Base-by-base conservation (phyloP, 148 eudicot species). In the Silene conica region DNA sequence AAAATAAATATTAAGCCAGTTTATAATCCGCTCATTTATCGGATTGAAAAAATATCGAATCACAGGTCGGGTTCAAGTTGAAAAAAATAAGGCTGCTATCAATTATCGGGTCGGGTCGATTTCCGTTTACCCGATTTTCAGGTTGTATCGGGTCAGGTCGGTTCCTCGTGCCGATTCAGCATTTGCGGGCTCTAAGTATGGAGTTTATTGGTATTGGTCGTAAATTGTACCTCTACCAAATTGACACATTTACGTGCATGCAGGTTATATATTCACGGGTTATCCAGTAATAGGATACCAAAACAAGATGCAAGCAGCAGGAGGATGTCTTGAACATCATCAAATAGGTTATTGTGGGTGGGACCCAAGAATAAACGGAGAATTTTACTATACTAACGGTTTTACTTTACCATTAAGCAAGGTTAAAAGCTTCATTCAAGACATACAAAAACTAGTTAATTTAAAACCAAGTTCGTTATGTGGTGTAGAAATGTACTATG, bases 281-380 rank as follows among this genome's bases (percentile, higher is more conserved):
- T 57, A 71, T 41, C 74, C 74, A 1, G 63, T 71, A 3, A 71
- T 71, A 55, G 74, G 74, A 71, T 71, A 71, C 38, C 74, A 71
- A 56, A 71, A 71, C 20, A 55, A 71, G 63, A 71, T 71, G 48
- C 74, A 71, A 3, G 4, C 74, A 0, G 56, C 74, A 0, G 74
- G 63, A 26, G 21, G 13, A 6, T 71, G 74, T 28, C 63, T 71
- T 23, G 48, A 56, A n/a, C 28, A 34, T 56, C 3, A 50, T 50
- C 15, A 28, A 28, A 1, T n/a, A 18, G 74, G 56, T 31, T 71
- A 55, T 56, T 71, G 74, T 15, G 31, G n/a, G 34, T 71, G 74
- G 74, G 74, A 71, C 18, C 74, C 74, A 26, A 56, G 74, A 22
- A 56, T 56, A 28, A 31, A 71, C 1, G 74, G 48, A 25, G 6